Evolutionary conservation across 176 grass and related monocot species (phyloP).

Genomic region (Carex kokanica): DNA sequence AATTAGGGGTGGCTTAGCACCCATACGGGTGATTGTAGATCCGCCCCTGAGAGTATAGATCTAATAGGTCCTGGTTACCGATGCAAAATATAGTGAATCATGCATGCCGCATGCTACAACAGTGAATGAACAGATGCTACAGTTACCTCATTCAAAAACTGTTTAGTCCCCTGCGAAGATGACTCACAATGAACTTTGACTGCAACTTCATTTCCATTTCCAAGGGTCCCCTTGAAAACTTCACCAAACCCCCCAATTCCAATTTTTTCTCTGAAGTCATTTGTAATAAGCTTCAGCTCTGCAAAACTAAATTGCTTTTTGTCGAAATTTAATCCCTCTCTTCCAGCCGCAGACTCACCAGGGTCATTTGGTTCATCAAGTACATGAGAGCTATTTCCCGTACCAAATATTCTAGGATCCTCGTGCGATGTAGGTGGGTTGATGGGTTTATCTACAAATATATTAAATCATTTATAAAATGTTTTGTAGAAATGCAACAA

Average conservation of each 20-base stretch:
- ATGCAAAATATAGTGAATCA: neutral
- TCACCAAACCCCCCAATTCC: slow-evolving; percentile 48
- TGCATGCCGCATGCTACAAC: neutral
- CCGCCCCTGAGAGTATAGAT: neutral
- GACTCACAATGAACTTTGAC: slow-evolving; percentile 39
- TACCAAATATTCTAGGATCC: neutral
- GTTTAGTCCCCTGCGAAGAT: slow-evolving; percentile 40
- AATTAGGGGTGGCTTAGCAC: no score
- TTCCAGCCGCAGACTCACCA: neutral
- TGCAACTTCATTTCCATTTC: slow-evolving; percentile 43
- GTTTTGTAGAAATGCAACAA: neutral
- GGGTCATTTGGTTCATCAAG: neutral
- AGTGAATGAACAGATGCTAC: neutral
- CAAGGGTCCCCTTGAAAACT: slow-evolving; percentile 40
- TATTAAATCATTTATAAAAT: neutral
- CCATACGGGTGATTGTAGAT: no score
- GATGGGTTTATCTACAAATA: no score
- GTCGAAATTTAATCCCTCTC: slow-evolving; percentile 22
- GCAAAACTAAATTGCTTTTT: slow-evolving; percentile 39
- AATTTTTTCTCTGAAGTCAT: slow-evolving; percentile 28
- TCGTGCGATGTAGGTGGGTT: neutral
- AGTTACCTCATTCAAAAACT: slow-evolving; percentile 53
- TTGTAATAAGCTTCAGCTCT: slow-evolving; percentile 33
- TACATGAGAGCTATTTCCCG: neutral
- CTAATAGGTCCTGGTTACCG: neutral